Evolutionary conservation across 2,329 filamentous ascomycete species (phyloP), one percentile per base, ranked within the genome.

Genomic region (Fusarium xylarioides): DNA sequence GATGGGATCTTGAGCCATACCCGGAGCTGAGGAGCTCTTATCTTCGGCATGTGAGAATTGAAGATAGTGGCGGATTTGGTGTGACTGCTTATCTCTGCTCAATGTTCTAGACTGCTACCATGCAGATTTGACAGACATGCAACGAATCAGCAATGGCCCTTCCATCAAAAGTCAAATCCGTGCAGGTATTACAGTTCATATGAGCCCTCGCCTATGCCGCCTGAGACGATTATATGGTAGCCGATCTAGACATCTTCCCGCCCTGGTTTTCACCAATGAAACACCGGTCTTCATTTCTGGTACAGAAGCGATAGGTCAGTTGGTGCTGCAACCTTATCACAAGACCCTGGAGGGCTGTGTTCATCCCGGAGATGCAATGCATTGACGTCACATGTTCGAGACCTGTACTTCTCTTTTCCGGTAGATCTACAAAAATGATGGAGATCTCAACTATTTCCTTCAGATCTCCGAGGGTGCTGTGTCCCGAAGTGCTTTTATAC

Each of bases 1-100:
- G 2, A 30, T 5, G 11, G 3, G 11, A 58, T 23, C n/a, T 35
- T 21, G 23, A 26, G 11, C 4, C 26, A 18, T 37, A 0, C 1
- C 11, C 0, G 4, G 26, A 7, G n/a, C n/a, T n/a, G n/a, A n/a
- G n/a, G n/a, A n/a, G 15, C 19, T 23, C 50, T 54, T 54, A 54
- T 54, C 50, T 54, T 2, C 10, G 11, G 34, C 15, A 54, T 54
- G 14, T 38, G 34, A 30, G 23, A 18, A 18, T 38, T 28, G 19
- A 19, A 54, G 50, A 54, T 54, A 54, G 50, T 54, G 50, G 50
- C 50, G 50, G 34, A 7, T 10, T 54, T 54, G 34, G 50, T 54
- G 34, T 54, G 50, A 4, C 50, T 40, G 34, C 50, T 54, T 54
- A 54, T 54, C 50, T 54, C 8, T 40, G 2, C 19, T 10, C 50